Evolutionary conservation across 2,329 filamentous ascomycete species (phyloP).

Genomic region (Rasamsonia emersonii): DNA sequence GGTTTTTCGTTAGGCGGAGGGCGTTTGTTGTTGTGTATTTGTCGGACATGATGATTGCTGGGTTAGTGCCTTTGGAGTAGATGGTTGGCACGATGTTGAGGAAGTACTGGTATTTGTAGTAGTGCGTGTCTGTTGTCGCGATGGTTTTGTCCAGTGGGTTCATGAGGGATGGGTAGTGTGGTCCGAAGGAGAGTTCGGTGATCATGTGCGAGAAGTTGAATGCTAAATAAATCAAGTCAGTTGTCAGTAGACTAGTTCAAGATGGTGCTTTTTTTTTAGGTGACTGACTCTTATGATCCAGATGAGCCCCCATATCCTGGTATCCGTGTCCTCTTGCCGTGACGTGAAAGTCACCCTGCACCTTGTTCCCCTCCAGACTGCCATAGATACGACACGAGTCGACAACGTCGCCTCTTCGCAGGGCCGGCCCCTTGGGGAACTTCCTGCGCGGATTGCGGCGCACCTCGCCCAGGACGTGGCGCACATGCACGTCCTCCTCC

Average conservation of each 20-base stretch:
- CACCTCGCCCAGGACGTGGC: conserved; percentile 74
- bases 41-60: too few species aligned
- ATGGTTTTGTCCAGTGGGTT: conserved; percentile 93
- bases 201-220: conserved; percentile 99
- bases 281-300: conserved; percentile 68
- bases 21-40: conserved; percentile 31
- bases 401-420: conserved; percentile 46
- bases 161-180: conserved; percentile 87
- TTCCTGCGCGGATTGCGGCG: conserved; percentile 57
- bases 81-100: conserved; percentile 89
- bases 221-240: conserved; percentile 37
- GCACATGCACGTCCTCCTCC: conserved; percentile 72
- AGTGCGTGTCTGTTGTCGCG: conserved; percentile 64
- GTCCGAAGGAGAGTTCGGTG: conserved; percentile 90
- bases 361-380: conserved; percentile 85
- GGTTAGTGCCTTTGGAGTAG: conserved; percentile 56
- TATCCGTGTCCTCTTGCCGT: conserved; percentile 92
- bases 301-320: conserved; percentile 65
- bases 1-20: conserved; percentile 23
- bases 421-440: conserved; percentile 63
- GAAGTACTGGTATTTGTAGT: conserved; percentile 98
- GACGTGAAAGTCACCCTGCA: conserved; percentile 97
- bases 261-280: not conserved
- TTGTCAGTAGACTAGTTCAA: not conserved
- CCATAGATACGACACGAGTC: conserved; percentile 88